phyloP scores from a whole-genome alignment of 495 filamentous ascomycete species.

The Penicillium roqueforti region DNA sequence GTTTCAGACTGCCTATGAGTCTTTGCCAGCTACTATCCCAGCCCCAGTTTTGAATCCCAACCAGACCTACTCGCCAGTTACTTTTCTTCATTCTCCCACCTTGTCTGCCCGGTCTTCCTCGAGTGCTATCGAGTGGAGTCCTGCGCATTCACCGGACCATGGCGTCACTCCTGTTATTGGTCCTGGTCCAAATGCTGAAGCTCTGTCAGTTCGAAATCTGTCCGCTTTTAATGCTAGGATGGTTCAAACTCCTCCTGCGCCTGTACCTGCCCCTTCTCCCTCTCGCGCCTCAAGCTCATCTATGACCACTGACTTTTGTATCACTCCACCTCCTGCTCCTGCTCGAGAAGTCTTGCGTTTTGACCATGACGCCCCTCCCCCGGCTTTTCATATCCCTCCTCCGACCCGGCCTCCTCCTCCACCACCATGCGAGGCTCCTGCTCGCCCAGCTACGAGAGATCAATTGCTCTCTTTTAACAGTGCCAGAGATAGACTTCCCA shows the following conservation, averaged over 20 bases:
- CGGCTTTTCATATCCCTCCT: not conserved
- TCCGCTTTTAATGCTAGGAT: not conserved
- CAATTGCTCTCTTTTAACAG: constrained; percentile 2
- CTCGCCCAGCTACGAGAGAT: not conserved
- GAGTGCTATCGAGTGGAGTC: not conserved
- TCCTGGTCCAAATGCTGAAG: not conserved
- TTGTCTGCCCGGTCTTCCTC: not conserved
- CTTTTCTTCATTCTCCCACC: not conserved
- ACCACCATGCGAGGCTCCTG: not conserved
- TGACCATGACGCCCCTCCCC: not conserved
- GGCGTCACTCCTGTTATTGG: not conserved
- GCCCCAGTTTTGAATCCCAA: constrained; percentile 1
- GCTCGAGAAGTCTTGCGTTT: not conserved
- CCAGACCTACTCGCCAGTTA: not conserved
- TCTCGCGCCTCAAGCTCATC: not conserved
- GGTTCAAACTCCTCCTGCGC: not conserved
- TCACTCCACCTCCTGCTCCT: not conserved
- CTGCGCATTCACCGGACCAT: not conserved
- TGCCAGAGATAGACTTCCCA: not conserved
- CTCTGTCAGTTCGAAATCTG: not conserved
- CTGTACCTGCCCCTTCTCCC: not conserved
- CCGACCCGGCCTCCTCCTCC: not conserved
- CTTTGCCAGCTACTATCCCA: constrained; percentile 17
- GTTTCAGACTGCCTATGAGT: constrained; percentile 23
- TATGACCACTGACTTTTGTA: constrained; percentile 1